phyloP scores from a whole-genome alignment of 2,329 filamentous ascomycete genomes.

The Epichloe gansuensis region DNA sequence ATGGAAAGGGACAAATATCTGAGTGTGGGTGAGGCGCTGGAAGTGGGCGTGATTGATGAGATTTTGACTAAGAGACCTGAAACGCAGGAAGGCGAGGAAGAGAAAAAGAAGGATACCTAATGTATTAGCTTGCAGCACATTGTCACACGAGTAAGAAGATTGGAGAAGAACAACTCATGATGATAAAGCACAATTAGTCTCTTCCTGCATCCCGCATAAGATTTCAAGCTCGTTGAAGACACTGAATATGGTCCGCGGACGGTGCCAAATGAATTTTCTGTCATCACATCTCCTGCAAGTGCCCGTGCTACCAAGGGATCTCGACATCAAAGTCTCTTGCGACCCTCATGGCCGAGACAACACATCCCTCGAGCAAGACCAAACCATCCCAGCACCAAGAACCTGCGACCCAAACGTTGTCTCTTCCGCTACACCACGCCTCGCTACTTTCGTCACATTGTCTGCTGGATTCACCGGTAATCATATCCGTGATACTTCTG shows the following conservation, averaged over 20 bases:
- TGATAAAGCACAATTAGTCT: too few relatives aligned
- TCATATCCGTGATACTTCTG: slow-evolving; percentile 30
- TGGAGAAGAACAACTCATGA: too few relatives aligned
- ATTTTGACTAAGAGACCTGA: slow-evolving; percentile 57
- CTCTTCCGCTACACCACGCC: slow-evolving; percentile 40
- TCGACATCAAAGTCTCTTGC: slow-evolving; percentile 38
- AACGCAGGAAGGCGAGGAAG: slow-evolving; percentile 19
- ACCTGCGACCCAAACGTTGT: slow-evolving; percentile 41
- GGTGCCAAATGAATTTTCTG: too few relatives aligned
- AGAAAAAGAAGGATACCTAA: slow-evolving; percentile 3
- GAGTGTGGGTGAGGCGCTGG: slow-evolving; percentile 74
- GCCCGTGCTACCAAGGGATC: background rate
- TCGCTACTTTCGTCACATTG: background rate
- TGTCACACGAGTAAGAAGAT: too few relatives aligned
- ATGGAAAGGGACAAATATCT: slow-evolving; percentile 98
- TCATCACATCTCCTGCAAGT: too few relatives aligned
- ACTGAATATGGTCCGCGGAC: too few relatives aligned
- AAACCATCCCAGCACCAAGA: slow-evolving; percentile 55
- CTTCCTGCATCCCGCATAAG: too few relatives aligned
- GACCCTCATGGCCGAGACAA: slow-evolving; percentile 44
- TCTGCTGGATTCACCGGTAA: slow-evolving; percentile 12
- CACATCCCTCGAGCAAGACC: slow-evolving; percentile 48
- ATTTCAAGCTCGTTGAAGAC: too few relatives aligned
- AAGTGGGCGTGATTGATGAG: slow-evolving; percentile 84
- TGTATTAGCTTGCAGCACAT: background rate